Evolutionary conservation across 257 asterid species (phyloP).

Genomic region (Handroanthus guayacan): DNA sequence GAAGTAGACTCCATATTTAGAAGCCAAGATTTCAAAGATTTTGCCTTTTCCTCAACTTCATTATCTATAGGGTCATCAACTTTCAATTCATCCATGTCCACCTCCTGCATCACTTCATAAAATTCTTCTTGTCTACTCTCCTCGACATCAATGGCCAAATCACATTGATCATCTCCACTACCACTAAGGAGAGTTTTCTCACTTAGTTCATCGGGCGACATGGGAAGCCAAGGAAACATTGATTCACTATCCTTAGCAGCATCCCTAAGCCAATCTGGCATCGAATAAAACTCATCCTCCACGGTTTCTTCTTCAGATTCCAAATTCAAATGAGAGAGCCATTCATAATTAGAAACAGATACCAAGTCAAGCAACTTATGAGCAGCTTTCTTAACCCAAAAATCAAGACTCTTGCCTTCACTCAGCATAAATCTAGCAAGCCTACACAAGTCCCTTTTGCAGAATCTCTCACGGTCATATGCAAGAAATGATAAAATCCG

Average conservation of each 20-base stretch:
- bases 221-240: conserved; percentile 77
- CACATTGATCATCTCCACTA: conserved; percentile 46
- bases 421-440: conserved; percentile 56
- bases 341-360: conserved; percentile 55
- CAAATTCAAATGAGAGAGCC: conserved; percentile 65
- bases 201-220: conserved; percentile 46
- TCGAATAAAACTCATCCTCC: conserved; percentile 55
- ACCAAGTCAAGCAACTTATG: conserved; percentile 67
- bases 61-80: conserved; percentile 41
- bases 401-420: conserved; percentile 54
- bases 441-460: conserved; percentile 52
- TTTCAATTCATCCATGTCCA: conserved; percentile 31
- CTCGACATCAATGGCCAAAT: conserved; percentile 29
- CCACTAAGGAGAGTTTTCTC: conserved; percentile 35
- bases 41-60: conserved; percentile 50
- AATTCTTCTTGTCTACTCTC: conserved; percentile 37
- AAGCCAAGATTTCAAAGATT: conserved; percentile 43
- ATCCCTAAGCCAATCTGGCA: conserved; percentile 68
- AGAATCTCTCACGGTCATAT: conserved; percentile 57
- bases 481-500: conserved; percentile 67
- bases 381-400: conserved; percentile 83
- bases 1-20: conserved; percentile 46
- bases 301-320: conserved; percentile 61
- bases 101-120: conserved; percentile 52
- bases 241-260: conserved; percentile 44